Evolutionary conservation across 805 yeast species (phyloP), one percentile per base, ranked within the genome.

Genomic region (Isabelozyma gotoi): DNA sequence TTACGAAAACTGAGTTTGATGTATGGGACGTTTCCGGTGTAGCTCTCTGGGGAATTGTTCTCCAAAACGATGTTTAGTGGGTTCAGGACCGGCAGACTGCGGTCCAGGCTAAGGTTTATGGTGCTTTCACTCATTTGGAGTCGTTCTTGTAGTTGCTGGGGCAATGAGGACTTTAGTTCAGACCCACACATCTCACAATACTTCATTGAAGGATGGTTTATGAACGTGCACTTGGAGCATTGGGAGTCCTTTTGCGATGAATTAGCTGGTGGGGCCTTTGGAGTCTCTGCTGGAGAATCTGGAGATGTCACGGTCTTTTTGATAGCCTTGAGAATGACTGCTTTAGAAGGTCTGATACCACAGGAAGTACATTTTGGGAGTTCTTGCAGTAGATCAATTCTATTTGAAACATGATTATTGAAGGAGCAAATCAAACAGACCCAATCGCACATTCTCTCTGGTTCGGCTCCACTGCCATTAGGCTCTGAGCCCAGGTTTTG

Each of bases 171-270:
- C 16, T 43, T 45, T 19, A 61, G 45, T 39, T 70, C 69, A 0
- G 84, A 71, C 0, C 96, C 97, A 66, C 98, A 92, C 57, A 94
- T 76, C 62, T 92, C 99, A 63, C 99, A 92, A 48, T 72, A 74
- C 31, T 73, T 63, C 72, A 92, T 70, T 2, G 87, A 80, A 0
- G 90, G 86, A 60, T 91, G 96, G 59, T 92, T 94, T 10, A 80
- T 66, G 55, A 90, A 92, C 0, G 98, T 88, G 52, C 96, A 88
- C 39, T 61, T 65, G 0, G 76, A 73, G 46, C 84, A 79, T 47
- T 67, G 73, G 32, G 37, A 15, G 14, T 8, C 14, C 21, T 14
- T 10, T n/a, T n/a, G n/a, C n/a, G 34, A 40, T 18, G 31, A 16
- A 34, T 34, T 14, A 19, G 31, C 20, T 31, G 38, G 14, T 29